phyloP scores from a whole-genome alignment of 805 yeast species.

The Lipomyces sp. region DNA sequence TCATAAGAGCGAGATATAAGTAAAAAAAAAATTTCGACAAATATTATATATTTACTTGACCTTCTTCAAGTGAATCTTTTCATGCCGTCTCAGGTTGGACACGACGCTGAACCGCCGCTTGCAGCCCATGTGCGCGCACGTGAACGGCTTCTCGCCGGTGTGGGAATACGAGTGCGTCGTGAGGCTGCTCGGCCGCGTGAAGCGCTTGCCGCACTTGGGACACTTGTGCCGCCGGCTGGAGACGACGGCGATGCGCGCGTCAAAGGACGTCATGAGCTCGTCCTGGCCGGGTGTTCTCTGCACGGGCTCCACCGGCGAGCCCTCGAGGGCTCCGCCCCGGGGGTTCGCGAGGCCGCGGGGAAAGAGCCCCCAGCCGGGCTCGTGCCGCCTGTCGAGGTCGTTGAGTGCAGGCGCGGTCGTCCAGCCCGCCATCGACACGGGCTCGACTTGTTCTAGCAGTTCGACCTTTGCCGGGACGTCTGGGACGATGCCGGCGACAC shows the following conservation, averaged over 20 bases:
- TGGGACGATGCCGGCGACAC: too few species aligned
- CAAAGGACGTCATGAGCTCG: constrained; percentile 28
- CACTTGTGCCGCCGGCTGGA: constrained; percentile 36
- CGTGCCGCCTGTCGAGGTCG: too few species aligned
- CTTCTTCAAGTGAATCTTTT: constrained; percentile 51
- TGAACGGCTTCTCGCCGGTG: constrained; percentile 70
- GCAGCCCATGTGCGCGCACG: constrained; percentile 62
- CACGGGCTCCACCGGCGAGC: constrained; percentile 2
- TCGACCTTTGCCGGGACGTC: too few species aligned
- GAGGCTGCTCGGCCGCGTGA: constrained; percentile 78
- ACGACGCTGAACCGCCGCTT: constrained; percentile 69
- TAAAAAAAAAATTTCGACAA: not conserved
- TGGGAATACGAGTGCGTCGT: constrained; percentile 79
- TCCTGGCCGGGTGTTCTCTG: not conserved
- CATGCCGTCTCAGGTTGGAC: constrained; percentile 76
- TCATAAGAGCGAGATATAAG: too few species aligned
- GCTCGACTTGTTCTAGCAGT: too few species aligned
- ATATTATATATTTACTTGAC: too few species aligned
- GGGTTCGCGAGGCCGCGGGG: not conserved
- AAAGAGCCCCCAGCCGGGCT: too few species aligned
- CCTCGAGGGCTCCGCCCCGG: not conserved
- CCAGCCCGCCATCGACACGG: too few species aligned
- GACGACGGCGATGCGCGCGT: constrained; percentile 20
- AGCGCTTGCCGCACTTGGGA: constrained; percentile 63
- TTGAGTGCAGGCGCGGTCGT: too few species aligned